A percentile compares a stretch with the other conserved stretches of the same genome.
phyloP scores from a whole-genome alignment of 176 grass and related monocot species.

The Oryza rufipogon region DNA sequence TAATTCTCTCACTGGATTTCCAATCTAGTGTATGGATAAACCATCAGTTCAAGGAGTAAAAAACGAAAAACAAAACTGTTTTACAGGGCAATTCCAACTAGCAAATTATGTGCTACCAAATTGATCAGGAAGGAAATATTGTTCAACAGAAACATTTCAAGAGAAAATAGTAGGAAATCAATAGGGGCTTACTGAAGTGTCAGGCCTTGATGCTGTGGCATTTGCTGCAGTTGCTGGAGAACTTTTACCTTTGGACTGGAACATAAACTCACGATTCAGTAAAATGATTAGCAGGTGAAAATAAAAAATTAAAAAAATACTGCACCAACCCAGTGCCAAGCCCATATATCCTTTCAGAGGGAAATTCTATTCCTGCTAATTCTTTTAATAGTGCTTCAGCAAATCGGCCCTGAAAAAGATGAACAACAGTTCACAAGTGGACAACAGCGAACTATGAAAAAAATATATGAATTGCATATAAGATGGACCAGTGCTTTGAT shows the following conservation, averaged over 20 bases:
- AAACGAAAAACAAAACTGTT: neutral
- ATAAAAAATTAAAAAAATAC: slow-evolving; percentile 13
- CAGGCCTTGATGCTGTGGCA: slow-evolving; percentile 68
- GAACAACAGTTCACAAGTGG: neutral
- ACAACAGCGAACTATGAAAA: neutral
- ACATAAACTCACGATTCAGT: slow-evolving; percentile 37
- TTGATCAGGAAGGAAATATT: neutral
- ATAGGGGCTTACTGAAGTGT: slow-evolving; percentile 72
- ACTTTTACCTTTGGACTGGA: slow-evolving; percentile 87
- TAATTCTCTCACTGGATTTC: neutral
- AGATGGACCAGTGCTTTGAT: neutral
- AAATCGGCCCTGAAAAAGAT: slow-evolving; percentile 72
- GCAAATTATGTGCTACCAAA: neutral
- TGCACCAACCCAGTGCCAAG: slow-evolving; percentile 80
- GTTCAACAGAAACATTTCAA: neutral
- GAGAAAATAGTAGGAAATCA: neutral
- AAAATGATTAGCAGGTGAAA: slow-evolving; percentile 7
- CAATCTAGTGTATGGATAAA: neutral
- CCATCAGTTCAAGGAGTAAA: neutral
- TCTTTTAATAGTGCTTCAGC: slow-evolving; percentile 79
- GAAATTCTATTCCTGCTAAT: slow-evolving; percentile 76
- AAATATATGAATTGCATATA: slow-evolving; percentile 9
- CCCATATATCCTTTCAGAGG: slow-evolving; percentile 86
- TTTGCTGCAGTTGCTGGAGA: slow-evolving; percentile 75
- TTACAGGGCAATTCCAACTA: neutral